phyloP scores from a whole-genome alignment of 2,329 filamentous ascomycete genomes.

The Ophiostoma triangulosporum region DNA sequence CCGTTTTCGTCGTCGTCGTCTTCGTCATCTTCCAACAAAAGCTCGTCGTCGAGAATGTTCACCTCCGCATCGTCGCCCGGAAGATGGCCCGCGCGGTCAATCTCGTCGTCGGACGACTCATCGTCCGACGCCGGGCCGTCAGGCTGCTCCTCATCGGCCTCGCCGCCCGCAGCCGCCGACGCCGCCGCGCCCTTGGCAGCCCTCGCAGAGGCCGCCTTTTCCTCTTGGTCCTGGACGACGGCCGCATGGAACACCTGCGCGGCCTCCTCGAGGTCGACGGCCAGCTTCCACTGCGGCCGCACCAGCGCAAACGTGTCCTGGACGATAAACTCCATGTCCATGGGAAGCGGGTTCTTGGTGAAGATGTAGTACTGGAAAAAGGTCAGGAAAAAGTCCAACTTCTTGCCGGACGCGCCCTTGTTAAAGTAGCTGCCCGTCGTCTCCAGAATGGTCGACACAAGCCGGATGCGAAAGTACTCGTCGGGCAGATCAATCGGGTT shows the following conservation, averaged over 20 bases:
- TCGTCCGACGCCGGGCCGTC: slow-evolving; percentile 82
- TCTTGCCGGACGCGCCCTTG: slow-evolving; percentile 85
- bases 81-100: slow-evolving; percentile 52
- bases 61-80: slow-evolving; percentile 47
- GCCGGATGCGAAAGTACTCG: slow-evolving; percentile 88
- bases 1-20: slow-evolving; percentile 20
- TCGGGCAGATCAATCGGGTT: slow-evolving; percentile 78
- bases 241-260: slow-evolving; percentile 71
- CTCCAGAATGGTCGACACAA: slow-evolving; percentile 80
- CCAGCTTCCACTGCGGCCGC: slow-evolving; percentile 85
- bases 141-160: neutral
- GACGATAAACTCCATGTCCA: slow-evolving; percentile 95
- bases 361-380: slow-evolving; percentile 96
- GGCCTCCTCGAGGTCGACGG: slow-evolving; percentile 69
- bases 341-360: slow-evolving; percentile 76
- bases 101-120: slow-evolving; percentile 69
- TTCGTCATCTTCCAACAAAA: slow-evolving; percentile 30
- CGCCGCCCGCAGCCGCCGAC: neutral
- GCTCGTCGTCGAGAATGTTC: slow-evolving; percentile 34
- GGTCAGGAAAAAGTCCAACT: slow-evolving; percentile 90
- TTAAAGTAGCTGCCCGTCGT: slow-evolving; percentile 96
- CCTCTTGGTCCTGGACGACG: slow-evolving; percentile 81
- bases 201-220: slow-evolving; percentile 58
- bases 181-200: slow-evolving; percentile 18
- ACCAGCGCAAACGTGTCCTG: slow-evolving; percentile 81